Conservation (phyloP, 768 basidiomycete genomes). For the Serendipita sp. region DNA sequence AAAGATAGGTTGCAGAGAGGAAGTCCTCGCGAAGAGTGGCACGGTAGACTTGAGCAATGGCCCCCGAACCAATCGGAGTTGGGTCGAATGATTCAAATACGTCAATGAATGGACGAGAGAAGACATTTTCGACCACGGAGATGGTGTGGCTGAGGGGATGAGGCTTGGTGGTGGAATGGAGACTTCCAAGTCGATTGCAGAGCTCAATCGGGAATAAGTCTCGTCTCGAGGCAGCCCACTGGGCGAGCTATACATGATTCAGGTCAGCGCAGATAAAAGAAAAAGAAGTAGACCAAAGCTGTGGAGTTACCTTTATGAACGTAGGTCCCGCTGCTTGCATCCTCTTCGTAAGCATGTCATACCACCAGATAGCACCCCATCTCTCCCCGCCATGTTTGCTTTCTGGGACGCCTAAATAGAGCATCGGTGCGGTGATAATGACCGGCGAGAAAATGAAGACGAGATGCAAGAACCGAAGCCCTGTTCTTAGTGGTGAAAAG, state of each 20-base stretch:
- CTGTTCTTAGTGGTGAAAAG: slow-evolving; percentile 76
- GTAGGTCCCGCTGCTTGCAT: slow-evolving; percentile 96
- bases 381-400: slow-evolving; percentile 49
- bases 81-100: slow-evolving; percentile 86
- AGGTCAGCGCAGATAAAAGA: slow-evolving; percentile 8
- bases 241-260: slow-evolving; percentile 51
- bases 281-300: slow-evolving; percentile 4
- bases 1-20: slow-evolving; percentile 70
- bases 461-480: slow-evolving; percentile 68
- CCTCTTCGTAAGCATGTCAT: slow-evolving; percentile 64
- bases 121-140: slow-evolving; percentile 65
- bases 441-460: slow-evolving; percentile 78
- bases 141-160: slow-evolving; percentile 73
- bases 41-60: slow-evolving; percentile 95
- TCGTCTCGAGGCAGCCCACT: slow-evolving; percentile 94
- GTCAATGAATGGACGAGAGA: slow-evolving; percentile 66
- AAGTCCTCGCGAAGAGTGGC: slow-evolving; percentile 73
- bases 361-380: slow-evolving; percentile 98
- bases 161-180: slow-evolving; percentile 77
- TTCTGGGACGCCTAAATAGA: slow-evolving; percentile 49
- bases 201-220: slow-evolving; percentile 83
- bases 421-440: slow-evolving; percentile 67
- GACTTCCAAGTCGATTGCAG: slow-evolving; percentile 66
- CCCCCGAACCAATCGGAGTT: slow-evolving; percentile 86
- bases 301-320: slow-evolving; percentile 74